Evolutionary conservation across 2,329 filamentous ascomycete genomes (phyloP), one percentile per base, ranked within the genome.

Genomic region (Cercospora citrullina): DNA sequence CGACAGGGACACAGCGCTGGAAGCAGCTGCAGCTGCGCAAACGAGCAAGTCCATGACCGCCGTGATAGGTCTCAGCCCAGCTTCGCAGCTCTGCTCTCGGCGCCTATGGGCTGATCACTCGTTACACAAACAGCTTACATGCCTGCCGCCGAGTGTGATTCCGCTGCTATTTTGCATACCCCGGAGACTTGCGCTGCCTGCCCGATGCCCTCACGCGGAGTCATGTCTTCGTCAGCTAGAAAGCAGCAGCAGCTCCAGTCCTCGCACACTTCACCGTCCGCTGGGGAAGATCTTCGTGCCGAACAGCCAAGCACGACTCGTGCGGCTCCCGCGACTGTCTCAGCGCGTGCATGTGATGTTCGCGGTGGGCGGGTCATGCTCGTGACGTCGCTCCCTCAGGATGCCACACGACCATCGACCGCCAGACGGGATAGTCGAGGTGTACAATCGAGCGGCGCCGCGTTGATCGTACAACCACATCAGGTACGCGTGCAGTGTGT

Each of bases 21-120:
- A 36, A 36, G 33, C 33, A 36, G 33, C 33, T 36, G 33, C 36
- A 39, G 48, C 48, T 21, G 48, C 48, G 18, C 48, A 16, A 16
- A 53, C 48, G 18, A 26, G 48, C 48, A 53, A 21, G 18, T 16
- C 18, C 23, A 26, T 53, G 18, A 26, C 36, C 48, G 48, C 18
- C 48, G 48, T 53, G 48, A 53, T 53, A n/a, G 18, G 48, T 53
- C n/a, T 53, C 48, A 12, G 48, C 48, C 48, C 48, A 21, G 18
- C 48, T 53, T 53, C 48, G 10, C 48, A 21, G 18, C 48, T 53
- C 48, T 53, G 9, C 23, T 23, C 48, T 26, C 53, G 65, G 53
- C 65, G 60, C 65, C 65, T 55, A 68, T 61, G 53, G 62, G 65
- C 60, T 63, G 58, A 67, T 67, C 60, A 63, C 65, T 42, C 48